Percentiles rank a stretch among this genome's conserved stretches.
These are phyloP conservation scores for Fraxinus pennsylvanica DNA, from an alignment of 257 asterid species.

Conservation along the genomic window DNA sequence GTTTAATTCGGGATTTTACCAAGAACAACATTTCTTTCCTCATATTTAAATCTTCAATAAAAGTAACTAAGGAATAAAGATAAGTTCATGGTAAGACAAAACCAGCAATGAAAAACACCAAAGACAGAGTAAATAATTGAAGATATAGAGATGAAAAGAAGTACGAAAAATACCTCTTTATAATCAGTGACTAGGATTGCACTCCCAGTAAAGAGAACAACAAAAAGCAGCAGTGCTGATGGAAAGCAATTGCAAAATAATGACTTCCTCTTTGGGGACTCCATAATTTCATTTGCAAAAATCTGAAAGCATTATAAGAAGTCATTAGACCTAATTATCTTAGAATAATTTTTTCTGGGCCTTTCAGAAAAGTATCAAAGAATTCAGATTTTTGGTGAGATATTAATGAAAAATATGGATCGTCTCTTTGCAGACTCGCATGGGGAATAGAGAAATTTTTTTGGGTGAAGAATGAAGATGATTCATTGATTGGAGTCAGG, in stretches of 20 bases:
- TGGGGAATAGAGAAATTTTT: too few relatives aligned
- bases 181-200: conserved; percentile 40
- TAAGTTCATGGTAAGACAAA: background rate
- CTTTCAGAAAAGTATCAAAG: conserved; percentile 3
- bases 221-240: conserved; percentile 44
- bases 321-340: conserved; percentile 5
- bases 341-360: background rate
- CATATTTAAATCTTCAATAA: background rate
- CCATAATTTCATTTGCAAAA: conserved; percentile 26
- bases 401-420: too few relatives aligned
- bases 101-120: background rate
- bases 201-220: conserved; percentile 45
- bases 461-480: too few relatives aligned
- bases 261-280: conserved; percentile 41
- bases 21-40: background rate
- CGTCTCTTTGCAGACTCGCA: too few relatives aligned
- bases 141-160: background rate
- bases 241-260: conserved; percentile 41
- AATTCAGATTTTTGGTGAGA: too few relatives aligned
- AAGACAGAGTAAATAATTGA: background rate
- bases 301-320: conserved; percentile 20
- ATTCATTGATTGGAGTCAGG: too few relatives aligned
- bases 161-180: conserved; percentile 43
- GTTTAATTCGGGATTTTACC: background rate
- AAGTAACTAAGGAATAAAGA: background rate